Percentiles rank a stretch among this genome's conserved stretches.
Evolutionary conservation across 176 grass and related monocot species (phyloP).

Genomic region (bread wheat (Triticum aestivum)): IWGSC_CS_RefSeq_v2.1 NC_057800.1:456227309-456227808

Average conservation of each 20-base stretch:
- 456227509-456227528: neutral
- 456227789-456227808: no score
- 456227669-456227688: no score
- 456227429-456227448: conserved; percentile 28
- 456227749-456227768: no score
- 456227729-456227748: no score
- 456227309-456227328: conserved; percentile 14
- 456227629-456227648: no score
- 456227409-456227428: conserved; percentile 34
- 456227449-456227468: neutral
- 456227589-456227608: conserved; percentile 20
- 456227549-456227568: neutral
- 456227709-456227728: no score
- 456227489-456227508: conserved; percentile 30
- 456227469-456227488: neutral
- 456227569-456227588: neutral
- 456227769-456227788: no score
- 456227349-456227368: neutral
- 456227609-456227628: neutral
- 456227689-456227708: no score
- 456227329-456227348: conserved; percentile 44
- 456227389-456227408: conserved; percentile 23
- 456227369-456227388: neutral
- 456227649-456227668: no score
- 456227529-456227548: neutral